Evolutionary conservation across 148 eudicot species (phyloP), one percentile per base, ranked within the genome.

Genomic region (Polygonum aviculare): DNA sequence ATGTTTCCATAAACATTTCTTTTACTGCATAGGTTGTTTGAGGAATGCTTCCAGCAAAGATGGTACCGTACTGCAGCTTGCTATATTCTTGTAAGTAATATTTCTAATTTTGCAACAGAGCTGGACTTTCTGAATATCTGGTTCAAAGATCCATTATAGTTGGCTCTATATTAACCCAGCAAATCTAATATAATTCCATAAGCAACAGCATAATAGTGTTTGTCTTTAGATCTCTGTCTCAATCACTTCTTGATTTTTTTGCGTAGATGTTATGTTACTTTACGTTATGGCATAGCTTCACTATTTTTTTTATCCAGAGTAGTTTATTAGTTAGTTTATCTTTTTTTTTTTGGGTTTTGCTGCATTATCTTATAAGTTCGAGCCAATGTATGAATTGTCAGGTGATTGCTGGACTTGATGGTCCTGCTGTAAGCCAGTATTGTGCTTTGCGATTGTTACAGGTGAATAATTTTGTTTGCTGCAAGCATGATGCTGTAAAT

Each of bases 21-120:
- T 69, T 26, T 16, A 44, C 73, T 49, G 54, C 65, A n/a, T 80
- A 92, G 98, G 93, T 83, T 94, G 85, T 94, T 94, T 85, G 98
- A 94, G 84, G 98, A 94, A 78, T 94, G 98, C 85, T 92, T 90
- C 85, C 96, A 90, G 81, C 83, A 87, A 76, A 89, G 96, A 83
- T 94, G 98, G 98, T 94, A 92, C 77, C 92, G 95, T 22, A 94
- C 97, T 74, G 98, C 98, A 59, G 98, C 93, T 48, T 92, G 98
- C 89, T 94, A 94, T 80, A 92, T 94, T 77, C 97, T 94, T 62
- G 98, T 94, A 82, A 87, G 91, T 87, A 59, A 67, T 63, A 40
- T 41, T n/a, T 72, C 5, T 1, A 5, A 36, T 67, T 33, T 14
- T 38, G 7, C 7, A 12, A 16, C 1, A 38, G n/a, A 14, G 11